Percentiles rank a stretch among this genome's conserved stretches.
phyloP scores from a whole-genome alignment of 345 rosid genomes.

The Hirschfeldia incana region DNA sequence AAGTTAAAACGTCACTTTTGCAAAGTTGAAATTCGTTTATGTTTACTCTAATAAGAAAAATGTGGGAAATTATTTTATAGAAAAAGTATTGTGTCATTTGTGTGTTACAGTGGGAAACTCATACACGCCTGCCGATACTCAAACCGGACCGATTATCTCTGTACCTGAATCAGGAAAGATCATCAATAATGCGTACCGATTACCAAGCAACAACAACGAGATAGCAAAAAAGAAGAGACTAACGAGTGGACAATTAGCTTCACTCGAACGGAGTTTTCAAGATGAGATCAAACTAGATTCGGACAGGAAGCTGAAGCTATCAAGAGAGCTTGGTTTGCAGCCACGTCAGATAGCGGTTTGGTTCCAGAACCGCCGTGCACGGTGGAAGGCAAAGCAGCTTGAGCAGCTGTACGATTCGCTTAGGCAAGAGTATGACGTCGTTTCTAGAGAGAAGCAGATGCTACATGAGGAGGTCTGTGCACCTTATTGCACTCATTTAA shows the following conservation, averaged over 20 bases:
- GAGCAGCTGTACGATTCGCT: conserved; percentile 74
- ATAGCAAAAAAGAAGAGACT: conserved; percentile 69
- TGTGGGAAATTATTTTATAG: not conserved
- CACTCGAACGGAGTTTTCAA: conserved; percentile 76
- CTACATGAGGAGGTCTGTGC: conserved; percentile 70
- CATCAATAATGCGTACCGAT: not conserved
- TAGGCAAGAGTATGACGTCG: conserved; percentile 63
- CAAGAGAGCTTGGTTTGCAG: conserved; percentile 81
- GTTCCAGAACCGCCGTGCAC: conserved; percentile 87
- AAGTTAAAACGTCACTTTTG: conserved; percentile 25
- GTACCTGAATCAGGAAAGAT: conserved; percentile 42
- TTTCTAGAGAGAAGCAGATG: conserved; percentile 68
- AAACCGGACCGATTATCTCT: conserved; percentile 43
- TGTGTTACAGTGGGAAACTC: conserved; percentile 35
- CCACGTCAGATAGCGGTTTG: conserved; percentile 92
- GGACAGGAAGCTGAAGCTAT: conserved; percentile 73
- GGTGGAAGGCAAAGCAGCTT: conserved; percentile 87
- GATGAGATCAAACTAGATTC: conserved; percentile 90
- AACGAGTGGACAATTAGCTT: conserved; percentile 69
- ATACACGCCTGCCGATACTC: conserved; percentile 35
- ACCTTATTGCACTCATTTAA: not conserved
- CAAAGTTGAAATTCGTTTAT: conserved; percentile 25
- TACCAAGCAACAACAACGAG: conserved; percentile 33
- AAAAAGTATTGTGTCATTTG: not conserved
- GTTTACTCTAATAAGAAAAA: not conserved